Evolutionary conservation across 441 rosid species (phyloP).

Genomic region (Populus hybrid): DNA sequence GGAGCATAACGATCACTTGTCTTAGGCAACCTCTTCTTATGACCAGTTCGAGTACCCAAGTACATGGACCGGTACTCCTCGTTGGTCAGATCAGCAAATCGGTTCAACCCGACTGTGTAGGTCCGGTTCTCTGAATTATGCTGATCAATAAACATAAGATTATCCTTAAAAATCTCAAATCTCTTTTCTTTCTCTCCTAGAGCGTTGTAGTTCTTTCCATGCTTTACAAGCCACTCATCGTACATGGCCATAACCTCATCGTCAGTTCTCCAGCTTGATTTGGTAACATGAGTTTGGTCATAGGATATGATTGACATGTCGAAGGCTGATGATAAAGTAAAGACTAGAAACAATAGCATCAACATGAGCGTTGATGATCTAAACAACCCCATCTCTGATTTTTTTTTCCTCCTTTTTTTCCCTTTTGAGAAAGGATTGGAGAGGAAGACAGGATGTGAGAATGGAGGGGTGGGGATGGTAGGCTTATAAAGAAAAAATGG

Average conservation of each 20-base stretch:
- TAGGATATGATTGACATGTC: constrained; percentile 82
- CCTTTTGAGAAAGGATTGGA: not conserved
- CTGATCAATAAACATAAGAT: constrained; percentile 69
- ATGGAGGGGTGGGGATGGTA: not conserved
- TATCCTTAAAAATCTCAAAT: constrained; percentile 78
- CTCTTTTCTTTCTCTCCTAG: constrained; percentile 69
- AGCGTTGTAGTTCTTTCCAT: constrained; percentile 64
- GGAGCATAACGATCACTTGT: constrained; percentile 48
- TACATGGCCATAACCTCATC: constrained; percentile 65
- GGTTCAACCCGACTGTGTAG: constrained; percentile 66
- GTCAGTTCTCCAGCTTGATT: constrained; percentile 50
- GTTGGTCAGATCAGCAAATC: constrained; percentile 85
- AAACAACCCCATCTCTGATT: constrained; percentile 39
- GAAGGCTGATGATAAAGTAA: constrained; percentile 51
- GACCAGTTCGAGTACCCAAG: constrained; percentile 45
- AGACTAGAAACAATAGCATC: constrained; percentile 33
- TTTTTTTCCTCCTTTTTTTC: too few species aligned
- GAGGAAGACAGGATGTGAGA: not conserved
- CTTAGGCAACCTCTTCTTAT: constrained; percentile 33
- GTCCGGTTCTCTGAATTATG: constrained; percentile 61
- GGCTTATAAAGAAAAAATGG: constrained; percentile 26
- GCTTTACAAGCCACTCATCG: constrained; percentile 71
- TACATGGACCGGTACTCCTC: constrained; percentile 79
- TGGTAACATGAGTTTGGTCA: constrained; percentile 46
- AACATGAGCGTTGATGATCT: constrained; percentile 24